These are phyloP conservation scores for Hippophae rhamnoides DNA, from an alignment of 306 rosid species.

Conservation along the genomic window DNA sequence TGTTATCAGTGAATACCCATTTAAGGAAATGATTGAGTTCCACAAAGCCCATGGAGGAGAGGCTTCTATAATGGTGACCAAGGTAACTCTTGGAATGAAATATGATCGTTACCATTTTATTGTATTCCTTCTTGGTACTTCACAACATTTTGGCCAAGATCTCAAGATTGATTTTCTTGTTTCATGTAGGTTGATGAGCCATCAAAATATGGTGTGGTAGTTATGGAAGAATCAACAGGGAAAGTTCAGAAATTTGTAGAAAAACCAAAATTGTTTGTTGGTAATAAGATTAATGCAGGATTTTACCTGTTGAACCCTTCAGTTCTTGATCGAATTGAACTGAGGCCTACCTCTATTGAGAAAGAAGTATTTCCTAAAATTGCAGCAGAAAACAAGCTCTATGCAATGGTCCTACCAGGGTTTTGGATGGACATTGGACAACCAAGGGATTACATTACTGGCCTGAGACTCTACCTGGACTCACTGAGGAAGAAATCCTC, in stretches of 20 bases:
- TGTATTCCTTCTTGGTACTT: not conserved
- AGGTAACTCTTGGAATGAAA: slow-evolving; percentile 39
- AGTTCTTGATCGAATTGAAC: slow-evolving; percentile 75
- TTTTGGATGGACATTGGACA: slow-evolving; percentile 99
- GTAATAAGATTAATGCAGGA: slow-evolving; percentile 99
- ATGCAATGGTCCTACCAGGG: slow-evolving; percentile 97
- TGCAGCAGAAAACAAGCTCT: slow-evolving; percentile 73
- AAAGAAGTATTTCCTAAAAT: slow-evolving; percentile 92
- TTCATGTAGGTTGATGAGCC: slow-evolving; percentile 88
- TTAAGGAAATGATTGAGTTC: slow-evolving; percentile 77
- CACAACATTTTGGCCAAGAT: slow-evolving; percentile 8
- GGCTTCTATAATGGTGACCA: slow-evolving; percentile 98
- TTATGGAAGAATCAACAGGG: slow-evolving; percentile 81
- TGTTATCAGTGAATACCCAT: slow-evolving; percentile 95
- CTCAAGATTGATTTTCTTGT: slow-evolving; percentile 20
- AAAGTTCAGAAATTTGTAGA: slow-evolving; percentile 90
- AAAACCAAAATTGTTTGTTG: slow-evolving; percentile 92
- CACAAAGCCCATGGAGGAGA: slow-evolving; percentile 95
- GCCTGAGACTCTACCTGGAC: slow-evolving; percentile 72
- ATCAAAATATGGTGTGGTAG: slow-evolving; percentile 95
- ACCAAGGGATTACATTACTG: slow-evolving; percentile 87
- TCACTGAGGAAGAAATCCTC: slow-evolving; percentile 71
- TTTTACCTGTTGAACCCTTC: slow-evolving; percentile 80
- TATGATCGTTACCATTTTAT: not conserved
- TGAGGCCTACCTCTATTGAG: slow-evolving; percentile 98